Base-by-base conservation (phyloP, 345 rosid species). In the Populus pruinosa region DNA sequence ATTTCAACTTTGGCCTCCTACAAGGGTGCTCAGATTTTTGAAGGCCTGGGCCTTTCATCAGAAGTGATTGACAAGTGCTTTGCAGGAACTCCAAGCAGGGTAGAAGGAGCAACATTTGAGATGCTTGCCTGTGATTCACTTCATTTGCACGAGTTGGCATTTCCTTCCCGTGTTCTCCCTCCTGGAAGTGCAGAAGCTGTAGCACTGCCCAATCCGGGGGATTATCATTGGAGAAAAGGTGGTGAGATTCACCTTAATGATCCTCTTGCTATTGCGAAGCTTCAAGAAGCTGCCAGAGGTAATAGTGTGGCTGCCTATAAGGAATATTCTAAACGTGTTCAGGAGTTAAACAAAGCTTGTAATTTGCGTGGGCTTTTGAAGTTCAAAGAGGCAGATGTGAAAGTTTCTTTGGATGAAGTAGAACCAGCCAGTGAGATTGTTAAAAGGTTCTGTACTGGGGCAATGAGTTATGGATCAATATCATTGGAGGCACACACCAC, bases 391-490 rank as follows among this genome's bases (percentile, higher is more conserved):
- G 76, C 82, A 38, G 90, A 83, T 36, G 88, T 80, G 5, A 89
- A 86, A 84, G 81, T 96, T 76, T 91, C 97, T 29, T 66, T 96
- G 74, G 96, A 91, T 70, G 92, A 94, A 84, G 98, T 96, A 50
- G 98, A 96, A 82, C 91, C 97, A 29, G 98, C 98, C 25, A 91
- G 98, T 80, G 99, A 96, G 83, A 96, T 96, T 83, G 99, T 96
- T 35, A 96, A 96, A 82, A 88, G 99, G 70, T 96, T 96, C 76
- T 92, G 97, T 84, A 96, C 99, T 3, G 99, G 99, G 18, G 99
- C 99, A 31, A 94, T 96, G 99, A 96, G 99, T 82, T 96, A 96
- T 84, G 99, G 99, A 78, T 96, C 99, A 5, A 96, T 96, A 80
- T 94, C 99, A 69, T 68, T 92, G 76, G 99, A 96, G 88, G 99